Evolutionary conservation across 2,329 filamentous ascomycete genomes (phyloP), one percentile per base, ranked within the genome.

Genomic region (Cladosporium sp.): DNA sequence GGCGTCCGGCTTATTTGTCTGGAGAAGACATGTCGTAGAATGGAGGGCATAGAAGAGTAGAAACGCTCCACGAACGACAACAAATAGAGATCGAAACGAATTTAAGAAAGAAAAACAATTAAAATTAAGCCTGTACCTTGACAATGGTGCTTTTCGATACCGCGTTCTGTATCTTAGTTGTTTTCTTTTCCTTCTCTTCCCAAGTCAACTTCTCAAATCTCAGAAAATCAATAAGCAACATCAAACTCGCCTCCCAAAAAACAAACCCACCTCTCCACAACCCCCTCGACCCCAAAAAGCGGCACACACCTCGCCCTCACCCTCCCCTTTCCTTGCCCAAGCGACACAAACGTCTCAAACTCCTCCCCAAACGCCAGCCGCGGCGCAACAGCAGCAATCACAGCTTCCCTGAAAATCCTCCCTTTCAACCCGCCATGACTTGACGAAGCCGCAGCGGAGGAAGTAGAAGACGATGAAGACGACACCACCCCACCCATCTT

Each of bases 231-330:
- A 18, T 18, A 53, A 14, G 18, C 21, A 7, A 43, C 46, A 49
- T 61, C 58, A 36, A 21, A 51, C 46, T 61, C 58, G 1, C 58
- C 58, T 5, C 58, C 60, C 39, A 64, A 30, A 30, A 58, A 36
- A 39, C 62, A 64, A 36, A 64, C 54, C 62, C 62, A 64, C 26
- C 26, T 51, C 28, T 58, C 62, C n/a, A 57, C 30, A 26, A 43
- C 18, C 7, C 39, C 39, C 26, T 61, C 39, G 1, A 25, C 58
- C 25, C 26, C 53, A 28, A 16, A 32, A 32, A 64, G 28, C 54
- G 62, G 62, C 28, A 49, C 39, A 28, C 53, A 58, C 26, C 46
- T 51, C 16, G 53, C 62, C 18, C 59, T 30, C 7, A 53, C 53
- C 21, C 39, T 58, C 1, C 26, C 28, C 18, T 36, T 39, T 10